Evolutionary conservation across 805 yeast species (phyloP).

Genomic region (Metschnikowia chrysomelidarum): DNA sequence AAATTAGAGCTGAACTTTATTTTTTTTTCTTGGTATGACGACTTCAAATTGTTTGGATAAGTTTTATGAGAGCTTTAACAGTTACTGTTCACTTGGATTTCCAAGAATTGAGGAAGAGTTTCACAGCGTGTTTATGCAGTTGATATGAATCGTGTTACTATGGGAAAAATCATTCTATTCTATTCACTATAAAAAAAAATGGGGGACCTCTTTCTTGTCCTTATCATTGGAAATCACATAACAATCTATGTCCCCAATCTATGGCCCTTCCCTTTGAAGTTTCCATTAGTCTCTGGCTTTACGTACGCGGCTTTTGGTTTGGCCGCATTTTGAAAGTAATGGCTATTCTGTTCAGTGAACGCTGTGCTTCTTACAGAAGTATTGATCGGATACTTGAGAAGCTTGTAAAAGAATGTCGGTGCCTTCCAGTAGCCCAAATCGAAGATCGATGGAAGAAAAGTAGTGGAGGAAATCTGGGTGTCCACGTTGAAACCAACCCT

Average conservation of each 20-base stretch:
- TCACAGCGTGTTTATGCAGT: no score
- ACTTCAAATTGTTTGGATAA: no score
- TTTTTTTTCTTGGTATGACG: no score
- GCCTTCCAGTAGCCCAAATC: constrained; percentile 56
- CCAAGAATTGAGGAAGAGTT: no score
- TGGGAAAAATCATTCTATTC: no score
- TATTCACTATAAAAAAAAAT: no score
- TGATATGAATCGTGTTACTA: no score
- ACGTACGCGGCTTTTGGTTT: constrained; percentile 6
- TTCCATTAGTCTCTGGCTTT: constrained; percentile 1
- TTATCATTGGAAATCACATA: not conserved
- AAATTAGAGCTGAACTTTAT: no score
- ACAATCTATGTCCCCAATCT: constrained; percentile 28
- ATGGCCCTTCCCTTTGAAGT: constrained; percentile 37
- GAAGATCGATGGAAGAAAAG: constrained; percentile 33
- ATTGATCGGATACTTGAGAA: constrained; percentile 30
- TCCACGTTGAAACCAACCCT: constrained; percentile 31
- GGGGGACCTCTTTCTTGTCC: no score
- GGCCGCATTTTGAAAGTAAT: constrained; percentile 2
- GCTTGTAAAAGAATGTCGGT: constrained; percentile 42
- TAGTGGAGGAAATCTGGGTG: constrained; percentile 9
- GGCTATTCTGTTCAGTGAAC: constrained; percentile 15
- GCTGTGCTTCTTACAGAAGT: constrained; percentile 29
- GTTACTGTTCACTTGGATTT: no score
- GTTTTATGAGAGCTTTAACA: no score